Evolutionary conservation across 441 rosid genomes (phyloP), one percentile per base, ranked within the genome.

Genomic region (Aquilaria agallochum): DNA sequence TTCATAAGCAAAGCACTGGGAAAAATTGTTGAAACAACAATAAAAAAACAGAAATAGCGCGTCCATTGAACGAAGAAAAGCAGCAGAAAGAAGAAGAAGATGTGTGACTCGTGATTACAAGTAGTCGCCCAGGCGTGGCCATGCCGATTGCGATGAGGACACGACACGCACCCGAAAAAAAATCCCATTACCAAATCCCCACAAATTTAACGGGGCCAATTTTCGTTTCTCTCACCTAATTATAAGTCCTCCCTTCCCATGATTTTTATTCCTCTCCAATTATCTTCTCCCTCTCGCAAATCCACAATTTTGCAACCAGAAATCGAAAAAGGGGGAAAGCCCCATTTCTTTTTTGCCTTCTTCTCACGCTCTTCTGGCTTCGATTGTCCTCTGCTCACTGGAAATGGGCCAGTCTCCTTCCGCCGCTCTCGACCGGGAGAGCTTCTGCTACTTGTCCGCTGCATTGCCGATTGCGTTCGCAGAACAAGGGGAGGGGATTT

Each of bases 371-470:
- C 47, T 9, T 34, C 53, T 15, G 63, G 61, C 51, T 66, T 80
- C 67, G 76, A 77, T 82, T 73, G 55, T 31, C 2, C 9, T n/a
- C 15, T 48, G 47, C 63, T 12, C 51, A 13, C 71, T 61, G 15
- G 53, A 32, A 34, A 89, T 89, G 93, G 93, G 91, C 65, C 93
- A 89, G 67, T 67, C 79, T 12, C 44, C 82, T 12, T 84, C 93
- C 50, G 62, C 76, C 15, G 50, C 73, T 15, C 63, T 50, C 44
- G 75, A 69, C 31, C 20, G 59, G 44, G 58, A 59, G 54, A 33
- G 11, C 70, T 50, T 72, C 31, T 14, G 58, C 50, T 9, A 40
- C 31, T 46, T 52, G 4, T 46, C 76, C n/a, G 34, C 76, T 27
- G 68, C 83, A 55, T 42, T 49, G 50, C 31, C 55, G 44, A 11